Evolutionary conservation across 2,329 filamentous ascomycete genomes (phyloP).

Genomic region (Penicillium verrucosum): DNA sequence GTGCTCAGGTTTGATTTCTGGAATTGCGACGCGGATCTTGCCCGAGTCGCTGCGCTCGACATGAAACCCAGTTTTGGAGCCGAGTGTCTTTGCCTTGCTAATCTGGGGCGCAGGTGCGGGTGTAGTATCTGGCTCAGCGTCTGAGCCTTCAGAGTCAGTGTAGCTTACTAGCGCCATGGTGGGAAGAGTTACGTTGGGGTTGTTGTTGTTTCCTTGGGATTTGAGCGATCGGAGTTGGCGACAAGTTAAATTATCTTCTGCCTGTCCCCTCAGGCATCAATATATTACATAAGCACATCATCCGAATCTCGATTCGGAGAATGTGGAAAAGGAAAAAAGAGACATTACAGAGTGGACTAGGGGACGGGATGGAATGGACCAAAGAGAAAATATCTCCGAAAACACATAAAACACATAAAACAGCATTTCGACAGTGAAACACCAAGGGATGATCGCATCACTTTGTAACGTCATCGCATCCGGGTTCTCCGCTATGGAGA

Average conservation of each 20-base stretch:
- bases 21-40: constrained; percentile 79
- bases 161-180: constrained; percentile 79
- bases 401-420: not conserved
- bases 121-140: constrained; percentile 51
- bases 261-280: not conserved
- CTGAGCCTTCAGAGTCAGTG: constrained; percentile 72
- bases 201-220: not conserved
- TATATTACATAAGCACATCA: not conserved
- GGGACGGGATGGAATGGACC: not conserved
- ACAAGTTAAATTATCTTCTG: not conserved
- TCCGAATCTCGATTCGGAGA: not conserved
- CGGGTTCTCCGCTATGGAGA: constrained; percentile 17
- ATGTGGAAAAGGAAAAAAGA: no score
- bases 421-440: not conserved
- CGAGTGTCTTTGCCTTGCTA: constrained; percentile 17
- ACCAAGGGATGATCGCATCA: constrained; percentile 6
- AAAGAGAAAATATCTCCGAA: constrained; percentile 1
- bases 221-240: not conserved
- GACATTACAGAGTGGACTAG: constrained; percentile 2
- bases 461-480: constrained; percentile 27
- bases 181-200: not conserved
- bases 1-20: constrained; percentile 50
- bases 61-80: constrained; percentile 60
- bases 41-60: constrained; percentile 76
- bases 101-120: constrained; percentile 16